Evolutionary conservation across 805 yeast genomes (phyloP).

Genomic region (Saccharomyces mikatae): DNA sequence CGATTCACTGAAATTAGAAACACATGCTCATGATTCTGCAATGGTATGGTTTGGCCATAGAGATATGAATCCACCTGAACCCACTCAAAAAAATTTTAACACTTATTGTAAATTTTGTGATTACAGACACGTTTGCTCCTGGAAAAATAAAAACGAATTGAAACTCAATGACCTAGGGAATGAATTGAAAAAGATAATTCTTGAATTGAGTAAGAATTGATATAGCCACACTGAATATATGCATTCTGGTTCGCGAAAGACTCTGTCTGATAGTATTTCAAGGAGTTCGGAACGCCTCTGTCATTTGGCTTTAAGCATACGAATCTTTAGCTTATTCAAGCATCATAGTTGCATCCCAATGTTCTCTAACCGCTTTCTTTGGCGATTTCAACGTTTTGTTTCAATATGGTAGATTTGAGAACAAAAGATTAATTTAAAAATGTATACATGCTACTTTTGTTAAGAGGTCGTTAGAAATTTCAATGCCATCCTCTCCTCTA

Average conservation of each 20-base stretch:
- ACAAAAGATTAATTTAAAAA: neutral
- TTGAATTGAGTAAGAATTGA: neutral
- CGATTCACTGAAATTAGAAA: constrained; percentile 26
- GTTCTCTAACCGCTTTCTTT: neutral
- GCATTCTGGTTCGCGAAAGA: neutral
- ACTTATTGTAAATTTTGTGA: constrained; percentile 49
- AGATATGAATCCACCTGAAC: constrained; percentile 37
- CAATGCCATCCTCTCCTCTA: neutral
- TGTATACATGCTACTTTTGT: neutral
- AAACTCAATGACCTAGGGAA: constrained; percentile 9
- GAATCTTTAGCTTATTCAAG: neutral
- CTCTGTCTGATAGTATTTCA: too few relatives aligned
- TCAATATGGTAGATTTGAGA: neutral
- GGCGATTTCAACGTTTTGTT: neutral
- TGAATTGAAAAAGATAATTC: constrained; percentile 5
- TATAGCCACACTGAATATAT: neutral
- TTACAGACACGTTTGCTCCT: constrained; percentile 38
- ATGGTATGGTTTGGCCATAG: constrained; percentile 55
- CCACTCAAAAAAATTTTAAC: constrained; percentile 29
- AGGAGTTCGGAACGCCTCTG: too few relatives aligned
- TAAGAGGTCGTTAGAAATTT: neutral
- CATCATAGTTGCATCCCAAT: neutral
- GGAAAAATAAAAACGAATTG: constrained; percentile 28
- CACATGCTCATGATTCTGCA: constrained; percentile 31
- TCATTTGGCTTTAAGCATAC: too few relatives aligned